phyloP scores from a whole-genome alignment of 805 yeast genomes.

The Kodamaea neixiangensis region DNA sequence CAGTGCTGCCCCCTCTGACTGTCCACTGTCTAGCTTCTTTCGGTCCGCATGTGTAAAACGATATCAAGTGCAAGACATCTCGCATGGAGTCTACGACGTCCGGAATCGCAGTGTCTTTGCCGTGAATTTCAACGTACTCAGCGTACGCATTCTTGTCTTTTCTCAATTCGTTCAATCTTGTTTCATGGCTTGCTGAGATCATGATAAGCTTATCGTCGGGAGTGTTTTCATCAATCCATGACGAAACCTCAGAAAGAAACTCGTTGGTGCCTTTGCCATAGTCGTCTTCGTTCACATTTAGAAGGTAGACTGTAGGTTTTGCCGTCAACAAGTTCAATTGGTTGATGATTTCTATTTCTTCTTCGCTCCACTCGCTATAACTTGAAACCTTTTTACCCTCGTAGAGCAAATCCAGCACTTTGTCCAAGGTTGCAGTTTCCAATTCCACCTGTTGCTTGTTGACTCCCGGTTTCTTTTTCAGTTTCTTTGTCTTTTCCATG shows the following conservation, averaged over 20 bases:
- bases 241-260: conserved; percentile 49
- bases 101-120: conserved; percentile 57
- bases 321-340: conserved; percentile 77
- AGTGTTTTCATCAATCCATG: conserved; percentile 68
- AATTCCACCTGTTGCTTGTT: conserved; percentile 25
- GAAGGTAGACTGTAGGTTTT: conserved; percentile 79
- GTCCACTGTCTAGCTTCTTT: conserved; percentile 90
- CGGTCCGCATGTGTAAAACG: conserved; percentile 87
- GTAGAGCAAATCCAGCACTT: conserved; percentile 34
- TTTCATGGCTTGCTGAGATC: conserved; percentile 53
- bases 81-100: conserved; percentile 67
- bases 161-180: conserved; percentile 32
- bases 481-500: conserved; percentile 31
- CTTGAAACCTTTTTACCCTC: conserved; percentile 63
- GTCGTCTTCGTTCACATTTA: conserved; percentile 74
- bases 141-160: conserved; percentile 13
- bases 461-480: conserved; percentile 30
- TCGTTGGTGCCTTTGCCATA: conserved; percentile 55
- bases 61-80: conserved; percentile 64
- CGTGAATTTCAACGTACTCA: conserved; percentile 12
- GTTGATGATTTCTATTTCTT: conserved; percentile 67
- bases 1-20: conserved; percentile 68
- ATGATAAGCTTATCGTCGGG: conserved; percentile 51
- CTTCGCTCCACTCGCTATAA: conserved; percentile 52
- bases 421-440: conserved; percentile 34